A percentile compares a stretch with the other conserved stretches of the same genome.
These are phyloP conservation scores for Xanthoconium stramineum DNA, from an alignment of 768 basidiomycete genomes.

Conservation along the genomic window DNA sequence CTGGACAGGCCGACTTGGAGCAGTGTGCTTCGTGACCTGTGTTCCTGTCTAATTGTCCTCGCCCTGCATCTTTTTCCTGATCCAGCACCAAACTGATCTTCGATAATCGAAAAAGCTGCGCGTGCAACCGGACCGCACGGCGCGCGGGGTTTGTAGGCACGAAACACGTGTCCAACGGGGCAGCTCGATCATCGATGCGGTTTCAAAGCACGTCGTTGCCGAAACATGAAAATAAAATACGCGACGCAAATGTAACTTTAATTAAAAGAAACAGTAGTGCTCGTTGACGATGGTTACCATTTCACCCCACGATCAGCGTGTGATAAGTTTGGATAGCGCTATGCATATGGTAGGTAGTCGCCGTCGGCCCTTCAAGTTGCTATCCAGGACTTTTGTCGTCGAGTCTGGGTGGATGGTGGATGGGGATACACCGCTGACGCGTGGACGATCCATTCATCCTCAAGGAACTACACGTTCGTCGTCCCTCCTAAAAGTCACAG, in stretches of 20 bases:
- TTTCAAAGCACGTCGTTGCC: neutral
- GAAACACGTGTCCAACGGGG: neutral
- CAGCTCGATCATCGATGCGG: constrained; percentile 1
- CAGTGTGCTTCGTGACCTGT: neutral
- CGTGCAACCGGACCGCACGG: neutral
- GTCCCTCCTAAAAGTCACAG: too few species aligned
- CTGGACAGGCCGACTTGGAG: neutral
- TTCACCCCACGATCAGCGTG: too few species aligned
- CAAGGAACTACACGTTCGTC: too few species aligned
- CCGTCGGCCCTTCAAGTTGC: too few species aligned
- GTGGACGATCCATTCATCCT: too few species aligned
- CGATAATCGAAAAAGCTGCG: neutral
- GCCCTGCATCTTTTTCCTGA: neutral
- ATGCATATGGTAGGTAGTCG: too few species aligned
- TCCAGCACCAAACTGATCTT: neutral
- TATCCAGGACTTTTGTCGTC: too few species aligned
- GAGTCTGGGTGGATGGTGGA: too few species aligned
- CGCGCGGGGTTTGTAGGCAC: neutral
- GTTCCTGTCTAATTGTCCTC: neutral
- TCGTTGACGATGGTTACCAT: too few species aligned
- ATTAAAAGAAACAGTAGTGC: neutral
- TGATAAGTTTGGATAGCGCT: too few species aligned
- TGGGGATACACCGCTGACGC: too few species aligned
- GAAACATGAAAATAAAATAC: neutral
- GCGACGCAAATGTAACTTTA: neutral